phyloP scores from a whole-genome alignment of 495 filamentous ascomycete species.

The Xylaria longipes region DNA sequence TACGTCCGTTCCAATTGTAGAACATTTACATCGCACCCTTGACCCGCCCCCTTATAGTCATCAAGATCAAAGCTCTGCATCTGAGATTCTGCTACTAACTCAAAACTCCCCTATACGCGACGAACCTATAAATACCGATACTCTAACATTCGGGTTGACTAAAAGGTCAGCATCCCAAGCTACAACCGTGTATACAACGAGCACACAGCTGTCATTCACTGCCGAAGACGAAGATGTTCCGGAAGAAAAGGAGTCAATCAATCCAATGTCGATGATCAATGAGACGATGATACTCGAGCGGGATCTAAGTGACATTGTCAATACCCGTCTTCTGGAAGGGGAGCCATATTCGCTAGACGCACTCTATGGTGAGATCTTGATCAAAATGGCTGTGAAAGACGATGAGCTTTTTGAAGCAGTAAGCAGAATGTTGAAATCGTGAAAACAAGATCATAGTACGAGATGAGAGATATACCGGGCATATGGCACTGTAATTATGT shows the following conservation, averaged over 20 bases:
- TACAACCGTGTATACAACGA: conserved; percentile 16
- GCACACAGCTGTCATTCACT: neutral
- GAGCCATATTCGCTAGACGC: conserved; percentile 20
- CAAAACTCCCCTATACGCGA: neutral
- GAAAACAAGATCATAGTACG: neutral
- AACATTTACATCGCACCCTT: neutral
- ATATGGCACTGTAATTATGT: neutral
- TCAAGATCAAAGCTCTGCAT: neutral
- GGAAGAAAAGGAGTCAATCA: neutral
- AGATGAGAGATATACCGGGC: neutral
- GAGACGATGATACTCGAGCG: conserved; percentile 23
- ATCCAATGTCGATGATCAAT: conserved; percentile 23
- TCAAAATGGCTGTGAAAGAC: conserved; percentile 29
- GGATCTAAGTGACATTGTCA: conserved; percentile 33
- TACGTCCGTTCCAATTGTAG: neutral
- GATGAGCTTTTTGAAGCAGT: conserved; percentile 26
- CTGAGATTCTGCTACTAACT: neutral
- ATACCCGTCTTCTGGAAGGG: conserved; percentile 26
- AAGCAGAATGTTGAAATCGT: conserved; percentile 20
- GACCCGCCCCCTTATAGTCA: neutral
- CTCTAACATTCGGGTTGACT: too few species aligned
- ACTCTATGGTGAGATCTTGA: conserved; percentile 31
- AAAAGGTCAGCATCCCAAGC: conserved; percentile 19
- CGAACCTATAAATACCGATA: neutral
- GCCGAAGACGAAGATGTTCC: neutral